Base-by-base conservation (phyloP, 371 early-diverging fungal species). In the Dichotomocladium elegans region DNA sequence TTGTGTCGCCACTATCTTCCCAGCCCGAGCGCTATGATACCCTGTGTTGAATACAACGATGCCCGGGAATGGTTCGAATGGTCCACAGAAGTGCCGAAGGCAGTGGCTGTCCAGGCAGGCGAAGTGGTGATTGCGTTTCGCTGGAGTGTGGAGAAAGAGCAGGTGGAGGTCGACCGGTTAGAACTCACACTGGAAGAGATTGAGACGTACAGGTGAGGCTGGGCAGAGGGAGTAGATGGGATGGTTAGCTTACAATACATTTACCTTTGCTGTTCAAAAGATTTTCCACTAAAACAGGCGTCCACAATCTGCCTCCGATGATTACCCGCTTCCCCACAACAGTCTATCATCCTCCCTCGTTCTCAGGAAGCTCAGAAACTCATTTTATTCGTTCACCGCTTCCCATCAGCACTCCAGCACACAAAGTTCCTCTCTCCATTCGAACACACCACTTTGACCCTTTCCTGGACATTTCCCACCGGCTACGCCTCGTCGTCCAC, bases 61-160 rank as follows among this genome's bases (percentile, higher is more conserved):
- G 68, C 67, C 3, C 60, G 64, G 35, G 68, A 66, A n/a, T 76
- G 72, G 73, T 76, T 76, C 55, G 77, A 70, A 47, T 76, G 70
- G 64, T 64, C 62, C 3, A 68, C 66, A 19, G 77, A 76, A 34
- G 55, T 72, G 6, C 73, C 77, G 0, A 76, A 70, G 45, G 73
- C 77, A 2, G 53, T 54, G 8, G 70, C 77, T 6, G 45, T 70
- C n/a, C 70, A 76, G 40, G 59, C 70, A 14, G 77, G 77, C 8
- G 77, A 76, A 43, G 47, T 72, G 0, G 70, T 70, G 1, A 41
- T 72, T 21, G 68, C 72, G 9, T 57, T 70, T 25, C 65, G 73
- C 0, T 76, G 71, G 60, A 76, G 71, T 44, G 66, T 72, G 1
- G 76, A 76, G 49, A 76, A 76, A 28, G 76, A 76, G 47, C 47